These are phyloP conservation scores for Aotearoamyces nothofagi DNA, from an alignment of 2,329 filamentous ascomycete genomes.

Conservation along the genomic window DNA sequence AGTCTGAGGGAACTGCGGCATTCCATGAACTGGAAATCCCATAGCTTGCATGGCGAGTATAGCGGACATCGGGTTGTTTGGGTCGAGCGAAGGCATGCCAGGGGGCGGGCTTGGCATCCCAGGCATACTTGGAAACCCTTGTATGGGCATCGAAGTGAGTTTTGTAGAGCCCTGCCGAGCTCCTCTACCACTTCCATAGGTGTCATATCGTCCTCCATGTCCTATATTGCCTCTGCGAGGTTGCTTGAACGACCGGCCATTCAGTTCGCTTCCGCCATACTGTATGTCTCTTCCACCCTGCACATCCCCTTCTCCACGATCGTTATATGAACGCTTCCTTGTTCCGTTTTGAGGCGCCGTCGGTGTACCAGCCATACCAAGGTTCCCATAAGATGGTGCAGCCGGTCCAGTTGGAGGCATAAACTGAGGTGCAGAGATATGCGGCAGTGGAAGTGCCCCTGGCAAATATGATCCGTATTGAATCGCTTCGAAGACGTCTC, in stretches of 20 bases:
- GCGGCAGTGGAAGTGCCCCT: conserved; percentile 28
- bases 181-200: conserved; percentile 18
- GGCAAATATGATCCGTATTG: conserved; percentile 45
- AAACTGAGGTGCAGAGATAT: conserved; percentile 11
- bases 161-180: conserved; percentile 12
- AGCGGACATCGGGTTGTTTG: conserved; percentile 43
- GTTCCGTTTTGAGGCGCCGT: conserved; percentile 15
- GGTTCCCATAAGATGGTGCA: conserved; percentile 9
- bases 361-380: conserved; percentile 9
- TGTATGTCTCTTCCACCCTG: conserved; percentile 20
- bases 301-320: conserved; percentile 29
- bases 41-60: conserved; percentile 47
- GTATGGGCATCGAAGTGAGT: conserved; percentile 6
- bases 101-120: conserved; percentile 14
- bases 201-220: conserved; percentile 22
- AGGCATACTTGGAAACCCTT: conserved; percentile 10
- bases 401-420: conserved; percentile 16
- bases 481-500: conserved; percentile 55
- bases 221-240: conserved; percentile 31
- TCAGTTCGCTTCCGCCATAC: conserved; percentile 12
- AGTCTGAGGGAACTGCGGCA: conserved; percentile 21
- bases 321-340: conserved; percentile 39
- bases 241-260: conserved; percentile 40
- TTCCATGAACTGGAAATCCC: conserved; percentile 29
- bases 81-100: conserved; percentile 35